These are phyloP conservation scores for Tilletia setariae DNA, from an alignment of 1,284 basidiomycete genomes.

Conservation along the genomic window DNA sequence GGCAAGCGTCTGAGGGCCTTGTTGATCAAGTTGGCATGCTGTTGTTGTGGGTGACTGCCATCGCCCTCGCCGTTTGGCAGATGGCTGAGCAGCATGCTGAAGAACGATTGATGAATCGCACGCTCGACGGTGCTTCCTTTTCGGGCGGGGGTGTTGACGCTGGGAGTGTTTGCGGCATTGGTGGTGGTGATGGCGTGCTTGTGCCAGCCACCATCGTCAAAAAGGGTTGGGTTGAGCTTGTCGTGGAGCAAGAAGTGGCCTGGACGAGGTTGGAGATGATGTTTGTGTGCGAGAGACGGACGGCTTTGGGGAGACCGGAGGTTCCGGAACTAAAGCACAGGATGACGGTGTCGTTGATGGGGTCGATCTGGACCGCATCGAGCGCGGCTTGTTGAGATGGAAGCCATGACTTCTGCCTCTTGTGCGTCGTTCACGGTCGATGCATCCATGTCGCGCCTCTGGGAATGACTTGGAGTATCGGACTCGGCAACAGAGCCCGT, in stretches of 20 bases:
- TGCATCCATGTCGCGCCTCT: too few relatives aligned
- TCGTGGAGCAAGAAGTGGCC: slow-evolving; percentile 43
- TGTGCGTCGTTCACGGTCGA: not conserved
- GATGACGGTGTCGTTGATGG: slow-evolving; percentile 34
- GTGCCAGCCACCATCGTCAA: slow-evolving; percentile 40
- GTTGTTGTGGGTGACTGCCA: too few relatives aligned
- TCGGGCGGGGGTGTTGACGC: not conserved
- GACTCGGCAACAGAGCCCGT: not conserved
- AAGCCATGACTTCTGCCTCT: slow-evolving; percentile 13
- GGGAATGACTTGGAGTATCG: not conserved
- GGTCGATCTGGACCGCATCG: slow-evolving; percentile 31
- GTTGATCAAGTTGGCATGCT: not conserved
- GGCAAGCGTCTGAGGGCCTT: slow-evolving; percentile 6
- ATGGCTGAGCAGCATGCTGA: too few relatives aligned
- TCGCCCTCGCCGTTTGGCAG: too few relatives aligned
- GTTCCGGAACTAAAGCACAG: slow-evolving; percentile 51
- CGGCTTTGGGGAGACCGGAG: slow-evolving; percentile 49
- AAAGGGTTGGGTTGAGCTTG: slow-evolving; percentile 39
- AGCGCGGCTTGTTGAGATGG: slow-evolving; percentile 16
- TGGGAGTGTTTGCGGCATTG: slow-evolving; percentile 23
- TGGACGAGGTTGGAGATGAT: slow-evolving; percentile 51
- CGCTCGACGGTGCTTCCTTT: too few relatives aligned
- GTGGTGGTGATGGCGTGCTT: slow-evolving; percentile 20
- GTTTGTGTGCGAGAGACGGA: slow-evolving; percentile 44
- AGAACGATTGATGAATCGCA: too few relatives aligned